Conservation (phyloP, 2,329 filamentous ascomycete genomes). For the Pseudogymnoascus sp. region DNA sequence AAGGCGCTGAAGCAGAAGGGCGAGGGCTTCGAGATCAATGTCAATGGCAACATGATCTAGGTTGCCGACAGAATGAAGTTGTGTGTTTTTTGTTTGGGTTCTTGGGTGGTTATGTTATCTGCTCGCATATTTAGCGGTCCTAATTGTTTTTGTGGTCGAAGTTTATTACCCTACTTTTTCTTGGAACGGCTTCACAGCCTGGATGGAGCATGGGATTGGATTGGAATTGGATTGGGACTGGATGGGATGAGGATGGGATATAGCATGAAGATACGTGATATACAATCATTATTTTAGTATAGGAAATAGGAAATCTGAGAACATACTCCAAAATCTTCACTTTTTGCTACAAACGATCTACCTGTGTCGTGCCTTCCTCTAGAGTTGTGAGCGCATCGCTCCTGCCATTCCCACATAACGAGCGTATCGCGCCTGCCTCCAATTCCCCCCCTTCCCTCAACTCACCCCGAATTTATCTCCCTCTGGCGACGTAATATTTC, state of each 20-base stretch:
- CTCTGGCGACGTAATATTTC: not conserved
- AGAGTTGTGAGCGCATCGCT: not conserved
- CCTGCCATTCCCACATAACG: not conserved
- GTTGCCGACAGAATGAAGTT: not conserved
- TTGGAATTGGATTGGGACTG: not conserved
- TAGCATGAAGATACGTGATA: not conserved
- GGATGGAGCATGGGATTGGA: not conserved
- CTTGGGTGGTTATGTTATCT: not conserved
- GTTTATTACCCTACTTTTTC: not conserved
- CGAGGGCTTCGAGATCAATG: conserved; percentile 72
- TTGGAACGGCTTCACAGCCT: not conserved
- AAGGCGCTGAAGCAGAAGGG: conserved; percentile 80
- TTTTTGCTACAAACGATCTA: not conserved
- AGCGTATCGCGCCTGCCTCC: not conserved
- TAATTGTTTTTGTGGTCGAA: not conserved
- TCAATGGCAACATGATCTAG: conserved; percentile 71
- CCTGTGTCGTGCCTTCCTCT: not conserved
- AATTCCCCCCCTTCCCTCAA: not conserved
- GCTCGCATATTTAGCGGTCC: conserved; percentile 2
- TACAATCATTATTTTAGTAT: conserved; percentile 1
- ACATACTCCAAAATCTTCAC: not conserved
- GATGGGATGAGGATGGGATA: not conserved
- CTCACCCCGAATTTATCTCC: not conserved
- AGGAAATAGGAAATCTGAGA: not conserved
- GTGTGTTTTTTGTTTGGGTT: not conserved